Conservation (phyloP, 176 grass and related monocot genomes). For the Phoenix roebelenii region DNA sequence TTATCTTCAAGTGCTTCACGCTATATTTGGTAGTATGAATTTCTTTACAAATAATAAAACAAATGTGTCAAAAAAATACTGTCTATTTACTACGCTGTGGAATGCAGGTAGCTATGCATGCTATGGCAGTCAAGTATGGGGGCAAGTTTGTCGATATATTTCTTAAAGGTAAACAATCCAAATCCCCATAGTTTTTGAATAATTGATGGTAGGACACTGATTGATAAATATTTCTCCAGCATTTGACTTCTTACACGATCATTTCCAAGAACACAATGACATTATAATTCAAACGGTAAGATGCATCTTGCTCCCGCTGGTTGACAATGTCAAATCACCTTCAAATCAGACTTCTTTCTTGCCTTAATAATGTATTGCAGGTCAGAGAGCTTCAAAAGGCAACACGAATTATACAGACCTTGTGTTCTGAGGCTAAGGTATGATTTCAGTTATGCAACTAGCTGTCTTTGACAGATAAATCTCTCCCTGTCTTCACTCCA, state of each 20-base stretch:
- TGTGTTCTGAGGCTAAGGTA: conserved; percentile 88
- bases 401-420: conserved; percentile 74
- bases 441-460: background rate
- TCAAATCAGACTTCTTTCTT: too few species aligned
- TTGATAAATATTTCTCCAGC: conserved; percentile 31
- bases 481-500: background rate
- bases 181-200: too few species aligned
- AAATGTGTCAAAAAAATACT: too few species aligned
- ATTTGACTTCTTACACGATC: conserved; percentile 58
- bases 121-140: conserved; percentile 81
- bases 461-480: background rate
- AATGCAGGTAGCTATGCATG: conserved; percentile 58
- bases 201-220: too few species aligned
- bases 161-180: conserved; percentile 53
- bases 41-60: too few species aligned
- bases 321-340: background rate
- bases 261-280: conserved; percentile 44
- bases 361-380: conserved; percentile 18
- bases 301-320: background rate
- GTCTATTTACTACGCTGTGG: too few species aligned
- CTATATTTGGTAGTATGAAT: too few species aligned
- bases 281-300: conserved; percentile 60
- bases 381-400: conserved; percentile 67
- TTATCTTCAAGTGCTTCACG: too few species aligned
- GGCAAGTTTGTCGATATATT: conserved; percentile 70